A percentile compares a stretch with the other conserved stretches of the same genome.
phyloP scores from a whole-genome alignment of 1,139 yeast genomes.

The Komagataea norvegica region DNA sequence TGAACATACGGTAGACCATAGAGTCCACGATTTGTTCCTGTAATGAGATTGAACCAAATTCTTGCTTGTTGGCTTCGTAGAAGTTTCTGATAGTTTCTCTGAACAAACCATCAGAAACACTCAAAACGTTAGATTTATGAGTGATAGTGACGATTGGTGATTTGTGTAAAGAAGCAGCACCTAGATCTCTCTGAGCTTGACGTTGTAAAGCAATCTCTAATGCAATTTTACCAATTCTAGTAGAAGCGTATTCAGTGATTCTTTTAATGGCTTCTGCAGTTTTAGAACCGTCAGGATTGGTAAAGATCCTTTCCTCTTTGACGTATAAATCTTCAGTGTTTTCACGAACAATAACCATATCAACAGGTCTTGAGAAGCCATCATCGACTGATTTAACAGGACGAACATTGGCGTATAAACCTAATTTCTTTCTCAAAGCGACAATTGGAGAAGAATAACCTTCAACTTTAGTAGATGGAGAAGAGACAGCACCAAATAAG shows the following conservation, averaged over 20 bases:
- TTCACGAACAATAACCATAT: conserved; percentile 96
- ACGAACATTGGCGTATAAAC: conserved; percentile 93
- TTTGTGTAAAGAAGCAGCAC: conserved; percentile 48
- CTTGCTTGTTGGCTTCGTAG: conserved; percentile 59
- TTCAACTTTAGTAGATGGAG: conserved; percentile 89
- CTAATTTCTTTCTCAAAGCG: conserved; percentile 91
- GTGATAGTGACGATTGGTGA: conserved; percentile 82
- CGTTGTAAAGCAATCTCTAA: conserved; percentile 89
- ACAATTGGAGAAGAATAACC: conserved; percentile 98
- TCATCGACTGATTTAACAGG: conserved; percentile 93
- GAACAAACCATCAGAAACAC: conserved; percentile 92
- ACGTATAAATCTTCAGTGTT: conserved; percentile 96
- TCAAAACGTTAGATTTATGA: conserved; percentile 92
- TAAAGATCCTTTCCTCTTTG: conserved; percentile 80
- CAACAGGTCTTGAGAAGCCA: conserved; percentile 69
- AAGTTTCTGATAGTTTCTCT: conserved; percentile 83
- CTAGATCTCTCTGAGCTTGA: conserved; percentile 67
- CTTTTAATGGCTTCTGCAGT: conserved; percentile 98
- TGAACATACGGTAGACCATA: conserved; percentile 97
- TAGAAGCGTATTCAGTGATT: conserved; percentile 83
- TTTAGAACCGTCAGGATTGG: conserved; percentile 66
- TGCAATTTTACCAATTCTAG: conserved; percentile 85
- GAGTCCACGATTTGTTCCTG: conserved; percentile 98
- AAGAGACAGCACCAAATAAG: conserved; percentile 92
- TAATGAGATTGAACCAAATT: conserved; percentile 54